These are phyloP conservation scores for Blepharisma stoltei DNA, from an alignment of 73 alveolate genomes.

Conservation along the genomic window DNA sequence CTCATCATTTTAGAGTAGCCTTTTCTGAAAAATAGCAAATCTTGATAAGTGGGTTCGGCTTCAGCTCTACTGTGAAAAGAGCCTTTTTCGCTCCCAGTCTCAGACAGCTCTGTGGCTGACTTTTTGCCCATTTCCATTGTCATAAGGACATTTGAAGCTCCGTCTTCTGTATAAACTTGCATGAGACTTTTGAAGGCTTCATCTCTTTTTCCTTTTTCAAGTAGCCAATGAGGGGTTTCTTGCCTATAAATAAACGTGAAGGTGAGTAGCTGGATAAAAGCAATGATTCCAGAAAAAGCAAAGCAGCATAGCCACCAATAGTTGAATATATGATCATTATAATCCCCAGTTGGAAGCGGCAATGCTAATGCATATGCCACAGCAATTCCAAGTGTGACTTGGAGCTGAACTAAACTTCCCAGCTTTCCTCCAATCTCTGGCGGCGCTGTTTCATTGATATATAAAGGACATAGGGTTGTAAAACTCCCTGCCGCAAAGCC, in stretches of 20 bases:
- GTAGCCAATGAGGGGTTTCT: slow-evolving; percentile 3
- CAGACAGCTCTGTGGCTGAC: neutral
- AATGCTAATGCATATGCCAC: neutral
- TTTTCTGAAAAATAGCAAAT: neutral
- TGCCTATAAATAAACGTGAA: neutral
- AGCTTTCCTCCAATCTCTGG: neutral
- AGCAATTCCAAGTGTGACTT: neutral
- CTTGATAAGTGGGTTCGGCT: neutral
- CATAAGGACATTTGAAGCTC: neutral
- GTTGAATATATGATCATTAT: neutral
- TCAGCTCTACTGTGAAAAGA: neutral
- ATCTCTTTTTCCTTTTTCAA: neutral
- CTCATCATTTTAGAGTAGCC: slow-evolving; percentile 19
- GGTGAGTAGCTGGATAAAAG: neutral
- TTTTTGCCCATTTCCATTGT: neutral
- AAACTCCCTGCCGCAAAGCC: neutral
- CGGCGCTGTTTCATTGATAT: slow-evolving; percentile 10
- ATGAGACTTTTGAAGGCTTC: neutral
- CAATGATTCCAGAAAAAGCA: slow-evolving; percentile 4
- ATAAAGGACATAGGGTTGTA: slow-evolving; percentile 1
- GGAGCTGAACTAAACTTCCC: neutral
- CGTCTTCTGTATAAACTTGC: neutral
- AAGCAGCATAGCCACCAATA: neutral
- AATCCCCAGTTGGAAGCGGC: neutral
- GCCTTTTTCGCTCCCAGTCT: neutral